phyloP scores from a whole-genome alignment of 1,284 basidiomycete genomes.

The Mycena sp. region DNA sequence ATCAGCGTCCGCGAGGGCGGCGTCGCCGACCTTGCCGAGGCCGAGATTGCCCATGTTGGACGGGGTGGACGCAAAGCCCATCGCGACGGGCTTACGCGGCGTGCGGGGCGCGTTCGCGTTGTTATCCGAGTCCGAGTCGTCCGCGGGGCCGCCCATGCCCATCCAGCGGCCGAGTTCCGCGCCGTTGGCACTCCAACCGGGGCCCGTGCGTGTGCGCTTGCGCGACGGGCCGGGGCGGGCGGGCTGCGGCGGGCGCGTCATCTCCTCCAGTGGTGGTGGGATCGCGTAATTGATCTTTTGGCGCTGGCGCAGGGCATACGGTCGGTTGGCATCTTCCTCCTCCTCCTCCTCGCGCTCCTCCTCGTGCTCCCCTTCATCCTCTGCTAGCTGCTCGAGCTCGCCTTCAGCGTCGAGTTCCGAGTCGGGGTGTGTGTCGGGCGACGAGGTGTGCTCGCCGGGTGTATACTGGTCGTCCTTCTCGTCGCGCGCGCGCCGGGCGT shows the following conservation, averaged over 20 bases:
- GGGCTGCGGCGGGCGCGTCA: conserved; percentile 56
- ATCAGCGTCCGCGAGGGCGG: conserved; percentile 95
- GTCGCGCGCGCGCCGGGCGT: conserved; percentile 8
- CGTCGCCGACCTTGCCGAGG: conserved; percentile 83
- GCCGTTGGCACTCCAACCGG: conserved; percentile 81
- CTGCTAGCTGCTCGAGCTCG: conserved; percentile 38
- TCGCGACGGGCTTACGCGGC: conserved; percentile 68
- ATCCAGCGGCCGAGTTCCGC: conserved; percentile 80
- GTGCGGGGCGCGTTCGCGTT: conserved; percentile 57
- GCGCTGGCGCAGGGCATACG: conserved; percentile 72
- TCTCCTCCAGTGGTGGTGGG: conserved; percentile 77
- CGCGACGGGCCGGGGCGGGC: conserved; percentile 38
- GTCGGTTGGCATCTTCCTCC: conserved; percentile 64
- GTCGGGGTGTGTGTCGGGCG: conserved; percentile 50
- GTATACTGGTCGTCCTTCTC: conserved; percentile 52
- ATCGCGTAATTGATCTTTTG: conserved; percentile 80
- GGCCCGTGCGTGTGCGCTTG: conserved; percentile 53
- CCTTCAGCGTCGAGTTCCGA: conserved; percentile 48
- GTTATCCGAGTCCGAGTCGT: conserved; percentile 84
- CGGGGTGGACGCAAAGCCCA: conserved; percentile 67
- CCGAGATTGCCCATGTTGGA: conserved; percentile 59
- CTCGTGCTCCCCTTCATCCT: conserved; percentile 31
- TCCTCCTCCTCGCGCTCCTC: conserved; percentile 31
- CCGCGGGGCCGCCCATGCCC: conserved; percentile 64
- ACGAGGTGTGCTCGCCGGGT: conserved; percentile 58